These are phyloP conservation scores for Phoma sp. DNA, from an alignment of 2,329 filamentous ascomycete species.

Conservation along the genomic window DNA sequence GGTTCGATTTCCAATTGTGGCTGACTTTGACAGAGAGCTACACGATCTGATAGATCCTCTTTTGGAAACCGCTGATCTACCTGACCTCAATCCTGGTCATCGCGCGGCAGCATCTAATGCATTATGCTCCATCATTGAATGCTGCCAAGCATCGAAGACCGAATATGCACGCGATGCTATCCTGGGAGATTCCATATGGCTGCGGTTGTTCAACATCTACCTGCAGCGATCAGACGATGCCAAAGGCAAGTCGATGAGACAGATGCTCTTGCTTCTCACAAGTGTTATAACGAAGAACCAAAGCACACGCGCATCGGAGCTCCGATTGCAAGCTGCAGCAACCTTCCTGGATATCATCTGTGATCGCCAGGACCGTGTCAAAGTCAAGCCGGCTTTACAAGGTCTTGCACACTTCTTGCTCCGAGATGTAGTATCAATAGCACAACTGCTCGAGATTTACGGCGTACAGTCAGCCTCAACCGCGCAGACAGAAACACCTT, in stretches of 20 bases:
- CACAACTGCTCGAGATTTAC: conserved; percentile 52
- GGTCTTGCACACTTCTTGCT: conserved; percentile 70
- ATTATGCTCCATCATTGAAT: conserved; percentile 54
- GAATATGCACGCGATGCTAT: conserved; percentile 40
- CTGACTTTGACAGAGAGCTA: conserved; percentile 41
- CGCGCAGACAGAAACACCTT: not conserved
- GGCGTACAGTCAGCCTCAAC: conserved; percentile 16
- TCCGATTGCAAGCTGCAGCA: conserved; percentile 35
- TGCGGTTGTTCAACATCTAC: conserved; percentile 50
- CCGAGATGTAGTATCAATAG: conserved; percentile 62
- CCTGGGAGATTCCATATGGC: conserved; percentile 49
- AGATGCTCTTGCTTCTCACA: conserved; percentile 53
- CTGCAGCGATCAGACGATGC: conserved; percentile 53
- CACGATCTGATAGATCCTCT: conserved; percentile 37
- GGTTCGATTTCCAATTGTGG: conserved; percentile 13
- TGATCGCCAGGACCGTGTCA: conserved; percentile 66
- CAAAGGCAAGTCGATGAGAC: conserved; percentile 57
- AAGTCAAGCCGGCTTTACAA: conserved; percentile 74
- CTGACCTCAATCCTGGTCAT: conserved; percentile 47
- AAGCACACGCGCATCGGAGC: conserved; percentile 27
- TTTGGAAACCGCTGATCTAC: conserved; percentile 43
- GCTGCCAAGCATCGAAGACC: conserved; percentile 42
- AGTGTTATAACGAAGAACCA: conserved; percentile 43
- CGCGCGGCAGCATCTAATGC: conserved; percentile 57
- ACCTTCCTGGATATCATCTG: conserved; percentile 67